Evolutionary conservation across 176 grass and related monocot species (phyloP).

Genomic region (Triticum dicoccoides): DNA sequence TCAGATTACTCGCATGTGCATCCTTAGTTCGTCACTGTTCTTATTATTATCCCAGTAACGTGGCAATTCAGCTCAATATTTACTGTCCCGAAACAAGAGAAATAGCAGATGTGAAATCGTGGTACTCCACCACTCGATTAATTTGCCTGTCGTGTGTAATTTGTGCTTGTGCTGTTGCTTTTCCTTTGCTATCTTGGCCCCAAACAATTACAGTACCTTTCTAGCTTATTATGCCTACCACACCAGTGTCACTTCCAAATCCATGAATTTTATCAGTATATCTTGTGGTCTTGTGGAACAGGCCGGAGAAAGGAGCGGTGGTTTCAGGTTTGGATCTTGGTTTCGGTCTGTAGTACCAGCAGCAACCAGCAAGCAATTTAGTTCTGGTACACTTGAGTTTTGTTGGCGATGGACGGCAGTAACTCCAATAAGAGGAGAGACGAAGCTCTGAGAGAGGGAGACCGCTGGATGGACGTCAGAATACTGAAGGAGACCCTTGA

Average conservation of each 20-base stretch:
- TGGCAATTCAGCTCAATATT: background rate
- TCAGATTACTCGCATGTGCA: background rate
- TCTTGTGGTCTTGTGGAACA: background rate
- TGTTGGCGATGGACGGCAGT: background rate
- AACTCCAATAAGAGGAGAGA: background rate
- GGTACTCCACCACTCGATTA: background rate
- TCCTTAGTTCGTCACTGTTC: too few species aligned
- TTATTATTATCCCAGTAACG: background rate
- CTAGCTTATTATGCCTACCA: background rate
- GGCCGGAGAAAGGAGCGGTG: background rate
- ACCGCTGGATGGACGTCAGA: background rate
- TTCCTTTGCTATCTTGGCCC: background rate
- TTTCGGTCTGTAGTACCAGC: background rate
- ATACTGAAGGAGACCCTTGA: background rate
- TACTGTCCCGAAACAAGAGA: background rate
- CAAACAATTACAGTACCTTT: background rate
- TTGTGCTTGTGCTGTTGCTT: background rate
- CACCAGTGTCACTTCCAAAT: background rate
- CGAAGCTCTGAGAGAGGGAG: background rate
- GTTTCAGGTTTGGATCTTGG: background rate
- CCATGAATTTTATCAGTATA: background rate
- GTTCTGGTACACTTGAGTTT: background rate
- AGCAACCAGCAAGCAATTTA: background rate
- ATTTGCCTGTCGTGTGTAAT: background rate
- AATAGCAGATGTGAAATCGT: background rate